Percentiles rank a stretch among this genome's conserved stretches.
Evolutionary conservation across 805 yeast genomes (phyloP).

Genomic region (Candida michaelii): DNA sequence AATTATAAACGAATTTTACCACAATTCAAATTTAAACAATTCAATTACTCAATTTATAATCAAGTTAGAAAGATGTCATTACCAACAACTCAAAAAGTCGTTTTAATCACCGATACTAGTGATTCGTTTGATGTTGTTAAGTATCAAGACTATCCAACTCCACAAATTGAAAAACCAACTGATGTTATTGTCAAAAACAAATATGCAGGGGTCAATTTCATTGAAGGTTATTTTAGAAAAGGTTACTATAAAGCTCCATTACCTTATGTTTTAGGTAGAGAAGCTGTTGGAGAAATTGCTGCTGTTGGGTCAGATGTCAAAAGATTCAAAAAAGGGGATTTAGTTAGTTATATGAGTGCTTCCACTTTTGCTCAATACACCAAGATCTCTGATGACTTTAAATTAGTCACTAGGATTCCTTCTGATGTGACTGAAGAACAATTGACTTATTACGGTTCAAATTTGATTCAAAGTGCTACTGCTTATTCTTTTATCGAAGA

Average conservation of each 20-base stretch:
- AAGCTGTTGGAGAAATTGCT: constrained; percentile 69
- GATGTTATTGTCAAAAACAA: constrained; percentile 72
- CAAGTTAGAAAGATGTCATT: constrained; percentile 20
- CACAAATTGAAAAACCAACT: constrained; percentile 46
- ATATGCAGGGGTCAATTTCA: constrained; percentile 79
- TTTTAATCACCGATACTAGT: constrained; percentile 54
- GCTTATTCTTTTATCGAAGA: constrained; percentile 70
- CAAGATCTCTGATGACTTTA: constrained; percentile 37
- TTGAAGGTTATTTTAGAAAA: constrained; percentile 78
- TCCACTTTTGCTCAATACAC: constrained; percentile 74
- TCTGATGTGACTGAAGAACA: constrained; percentile 46
- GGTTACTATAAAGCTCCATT: constrained; percentile 61
- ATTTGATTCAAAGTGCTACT: constrained; percentile 72
- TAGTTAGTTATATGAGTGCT: constrained; percentile 55
- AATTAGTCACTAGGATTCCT: constrained; percentile 49
- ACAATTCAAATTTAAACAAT: background rate
- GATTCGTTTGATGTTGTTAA: constrained; percentile 57
- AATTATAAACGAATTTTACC: background rate
- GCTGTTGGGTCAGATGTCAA: constrained; percentile 60
- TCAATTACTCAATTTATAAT: background rate
- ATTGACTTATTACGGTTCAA: constrained; percentile 57
- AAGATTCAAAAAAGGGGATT: constrained; percentile 64
- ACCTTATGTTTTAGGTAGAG: constrained; percentile 73
- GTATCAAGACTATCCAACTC: constrained; percentile 58
- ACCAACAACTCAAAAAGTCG: constrained; percentile 58